Percentiles rank a stretch among this genome's conserved stretches.
Evolutionary conservation across 495 filamentous ascomycete genomes (phyloP).

Genomic region (Aspergillus avenaceus): DNA sequence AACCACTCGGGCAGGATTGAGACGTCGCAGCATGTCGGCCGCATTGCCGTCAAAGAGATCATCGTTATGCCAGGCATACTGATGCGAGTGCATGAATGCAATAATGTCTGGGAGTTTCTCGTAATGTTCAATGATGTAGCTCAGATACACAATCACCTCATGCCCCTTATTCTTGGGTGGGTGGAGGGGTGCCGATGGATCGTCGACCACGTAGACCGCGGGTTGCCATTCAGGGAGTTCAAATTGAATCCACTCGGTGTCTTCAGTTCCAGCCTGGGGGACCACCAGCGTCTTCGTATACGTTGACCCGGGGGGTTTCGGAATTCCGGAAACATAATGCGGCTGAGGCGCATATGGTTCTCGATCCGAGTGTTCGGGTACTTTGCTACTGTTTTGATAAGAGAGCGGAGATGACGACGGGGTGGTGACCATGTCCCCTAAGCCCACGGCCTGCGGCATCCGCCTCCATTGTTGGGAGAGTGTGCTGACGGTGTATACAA

Average conservation of each 20-base stretch:
- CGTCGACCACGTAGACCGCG: slow-evolving; percentile 63
- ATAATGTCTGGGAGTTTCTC: slow-evolving; percentile 61
- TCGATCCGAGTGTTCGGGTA: slow-evolving; percentile 8
- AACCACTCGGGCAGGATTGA: slow-evolving; percentile 50
- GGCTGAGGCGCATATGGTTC: slow-evolving; percentile 30
- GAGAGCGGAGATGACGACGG: slow-evolving; percentile 9
- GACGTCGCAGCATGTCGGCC: slow-evolving; percentile 47
- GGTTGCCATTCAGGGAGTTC: slow-evolving; percentile 53
- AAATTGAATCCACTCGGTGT: slow-evolving; percentile 57
- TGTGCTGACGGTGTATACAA: slow-evolving; percentile 26
- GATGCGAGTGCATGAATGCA: slow-evolving; percentile 68
- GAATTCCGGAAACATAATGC: slow-evolving; percentile 33
- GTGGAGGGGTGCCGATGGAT: slow-evolving; percentile 54
- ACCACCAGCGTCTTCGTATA: slow-evolving; percentile 56
- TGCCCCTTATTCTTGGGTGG: slow-evolving; percentile 72
- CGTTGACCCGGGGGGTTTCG: slow-evolving; percentile 35
- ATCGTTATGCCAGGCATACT: slow-evolving; percentile 64
- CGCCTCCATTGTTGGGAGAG: slow-evolving; percentile 32
- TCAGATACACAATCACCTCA: slow-evolving; percentile 72
- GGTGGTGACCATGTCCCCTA: slow-evolving; percentile 28
- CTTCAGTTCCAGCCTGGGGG: slow-evolving; percentile 50
- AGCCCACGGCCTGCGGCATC: slow-evolving; percentile 32
- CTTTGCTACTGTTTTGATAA: slow-evolving; percentile 23
- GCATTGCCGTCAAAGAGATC: slow-evolving; percentile 46
- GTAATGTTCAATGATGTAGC: slow-evolving; percentile 70